Evolutionary conservation across 192 early-diverging fungal genomes (phyloP), one percentile per base, ranked within the genome.

Genomic region (Blastocladiella britannica): DNA sequence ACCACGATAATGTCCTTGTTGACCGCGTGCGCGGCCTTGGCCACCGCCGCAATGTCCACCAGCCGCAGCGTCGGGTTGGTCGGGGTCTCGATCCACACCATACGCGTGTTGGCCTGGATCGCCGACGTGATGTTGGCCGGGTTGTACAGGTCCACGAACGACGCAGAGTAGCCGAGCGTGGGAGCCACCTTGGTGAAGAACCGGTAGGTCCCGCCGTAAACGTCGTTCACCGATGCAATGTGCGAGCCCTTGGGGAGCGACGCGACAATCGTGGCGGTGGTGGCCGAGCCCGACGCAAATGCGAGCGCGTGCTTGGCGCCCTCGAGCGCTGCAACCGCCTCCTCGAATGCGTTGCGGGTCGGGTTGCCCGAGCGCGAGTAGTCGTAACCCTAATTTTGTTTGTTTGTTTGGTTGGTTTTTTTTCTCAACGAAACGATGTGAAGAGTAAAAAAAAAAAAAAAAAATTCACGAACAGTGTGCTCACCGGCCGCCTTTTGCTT

Each of bases 401-500:
- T n/a, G 25, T 29, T 29, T n/a, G 43, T 5, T 6, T 25, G 30
- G n/a, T n/a, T n/a, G n/a, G n/a, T n/a, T n/a, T n/a, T n/a, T n/a
- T n/a, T n/a, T n/a, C n/a, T n/a, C n/a, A n/a, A n/a, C n/a, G n/a
- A n/a, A 22, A 18, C 6, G 51, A 7, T 62, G 18, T 60, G 61
- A 0, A 5, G 57, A 20, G 27, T 47, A 30, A 18, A 37, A 25
- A 55, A n/a, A n/a, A n/a, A n/a, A n/a, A n/a, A n/a, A n/a, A n/a
- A 30, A 62, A 7, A 26, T 9, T 29, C 52, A 55, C 25, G 26
- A 18, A 62, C 60, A 64, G 81, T 80, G 72, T 90, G 87, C 56
- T 86, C 83, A 60, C 92, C 92, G n/a, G 92, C 90, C 25, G 81
- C 74, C 28, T 72, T 69, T 74, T 98, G 94, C 69, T 86, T 85